Evolutionary conservation across 345 rosid genomes (phyloP).

Genomic region (Turnera subulata): DNA sequence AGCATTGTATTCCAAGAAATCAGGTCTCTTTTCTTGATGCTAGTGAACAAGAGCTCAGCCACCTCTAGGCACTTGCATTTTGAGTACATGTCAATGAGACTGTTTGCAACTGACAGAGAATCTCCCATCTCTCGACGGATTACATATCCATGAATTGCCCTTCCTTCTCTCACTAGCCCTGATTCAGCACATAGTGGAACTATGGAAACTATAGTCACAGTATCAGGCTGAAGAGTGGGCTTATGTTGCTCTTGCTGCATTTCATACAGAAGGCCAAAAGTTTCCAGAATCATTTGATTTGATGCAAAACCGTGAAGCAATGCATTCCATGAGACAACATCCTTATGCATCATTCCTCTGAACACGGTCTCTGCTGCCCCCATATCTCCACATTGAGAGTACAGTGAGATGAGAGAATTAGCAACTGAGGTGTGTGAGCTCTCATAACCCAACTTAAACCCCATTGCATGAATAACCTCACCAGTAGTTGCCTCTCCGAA

Average conservation of each 20-base stretch:
- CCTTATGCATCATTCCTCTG: background rate
- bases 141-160: constrained; percentile 9
- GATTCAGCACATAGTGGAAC: background rate
- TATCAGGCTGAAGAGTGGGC: background rate
- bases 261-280: background rate
- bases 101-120: constrained; percentile 29
- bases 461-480: background rate
- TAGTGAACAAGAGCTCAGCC: constrained; percentile 38
- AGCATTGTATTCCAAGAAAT: background rate
- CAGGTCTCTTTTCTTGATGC: background rate
- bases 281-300: background rate
- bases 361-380: background rate
- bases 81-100: constrained; percentile 42
- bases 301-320: background rate
- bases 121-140: constrained; percentile 31
- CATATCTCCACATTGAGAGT: background rate
- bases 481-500: constrained; percentile 21
- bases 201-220: background rate
- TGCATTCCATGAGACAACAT: background rate
- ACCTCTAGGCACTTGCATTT: constrained; percentile 31
- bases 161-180: background rate
- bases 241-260: background rate
- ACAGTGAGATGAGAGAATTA: background rate
- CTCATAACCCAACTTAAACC: background rate
- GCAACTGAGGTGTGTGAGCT: background rate